Percentiles rank a stretch among this genome's conserved stretches.
These are phyloP conservation scores for Zea mays DNA, from an alignment of 176 grass and related monocot species.

Conservation along the genomic window DNA sequence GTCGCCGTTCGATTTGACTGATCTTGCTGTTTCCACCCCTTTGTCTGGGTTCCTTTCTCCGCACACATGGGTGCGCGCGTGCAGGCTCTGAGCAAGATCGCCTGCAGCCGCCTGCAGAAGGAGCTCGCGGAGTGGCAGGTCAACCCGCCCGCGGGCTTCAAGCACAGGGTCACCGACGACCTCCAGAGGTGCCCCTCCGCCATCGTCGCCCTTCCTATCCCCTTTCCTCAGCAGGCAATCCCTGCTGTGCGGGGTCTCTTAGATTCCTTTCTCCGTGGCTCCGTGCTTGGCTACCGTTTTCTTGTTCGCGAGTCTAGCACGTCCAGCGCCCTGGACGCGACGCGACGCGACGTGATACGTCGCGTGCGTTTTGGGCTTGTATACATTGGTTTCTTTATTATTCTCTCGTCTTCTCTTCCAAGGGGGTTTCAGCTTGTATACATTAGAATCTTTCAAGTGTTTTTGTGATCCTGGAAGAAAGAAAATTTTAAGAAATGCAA, in stretches of 20 bases:
- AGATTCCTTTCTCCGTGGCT: background rate
- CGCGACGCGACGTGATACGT: background rate
- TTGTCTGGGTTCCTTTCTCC: background rate
- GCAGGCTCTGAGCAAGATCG: conserved; percentile 95
- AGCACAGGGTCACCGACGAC: conserved; percentile 73
- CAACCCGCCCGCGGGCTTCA: conserved; percentile 72
- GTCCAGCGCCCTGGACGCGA: background rate
- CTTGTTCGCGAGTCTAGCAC: background rate
- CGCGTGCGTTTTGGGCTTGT: background rate
- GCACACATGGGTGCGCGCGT: background rate
- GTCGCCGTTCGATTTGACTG: conserved; percentile 13
- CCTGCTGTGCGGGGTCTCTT: background rate
- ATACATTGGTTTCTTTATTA: background rate
- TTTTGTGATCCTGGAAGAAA: conserved; percentile 26
- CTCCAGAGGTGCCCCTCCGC: conserved; percentile 59
- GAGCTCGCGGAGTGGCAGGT: conserved; percentile 85
- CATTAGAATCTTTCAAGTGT: background rate
- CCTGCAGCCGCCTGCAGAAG: conserved; percentile 82
- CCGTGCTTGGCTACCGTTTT: background rate
- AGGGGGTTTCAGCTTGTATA: background rate
- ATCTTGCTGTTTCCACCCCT: background rate
- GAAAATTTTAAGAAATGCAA: conserved; percentile 9
- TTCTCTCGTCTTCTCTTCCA: background rate
- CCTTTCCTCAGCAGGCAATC: background rate
- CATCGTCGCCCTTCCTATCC: background rate